Evolutionary conservation across 176 grass and related monocot species (phyloP).

Genomic region (Carex parvula): DNA sequence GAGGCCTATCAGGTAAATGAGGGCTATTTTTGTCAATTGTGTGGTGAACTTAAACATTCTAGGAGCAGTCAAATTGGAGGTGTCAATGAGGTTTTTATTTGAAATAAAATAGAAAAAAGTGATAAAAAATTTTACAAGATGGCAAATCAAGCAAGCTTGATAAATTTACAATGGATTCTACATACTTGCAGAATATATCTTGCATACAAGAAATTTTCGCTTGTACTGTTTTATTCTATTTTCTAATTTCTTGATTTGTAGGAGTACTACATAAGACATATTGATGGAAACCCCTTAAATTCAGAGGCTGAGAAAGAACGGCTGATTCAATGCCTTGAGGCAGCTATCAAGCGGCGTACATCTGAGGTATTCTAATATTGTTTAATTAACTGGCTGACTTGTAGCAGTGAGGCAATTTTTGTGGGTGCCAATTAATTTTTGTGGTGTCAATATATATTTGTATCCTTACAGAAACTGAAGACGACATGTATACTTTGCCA

Average conservation of each 20-base stretch:
- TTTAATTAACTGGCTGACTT: not conserved
- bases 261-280: slow-evolving; percentile 85
- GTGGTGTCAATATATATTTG: not conserved
- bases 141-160: not conserved
- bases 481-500: not conserved
- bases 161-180: not conserved
- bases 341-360: slow-evolving; percentile 64
- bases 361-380: slow-evolving; percentile 32
- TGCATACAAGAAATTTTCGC: not conserved
- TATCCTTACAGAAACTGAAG: not conserved
- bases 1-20: slow-evolving; percentile 61
- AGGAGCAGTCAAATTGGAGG: not conserved
- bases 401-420: not conserved
- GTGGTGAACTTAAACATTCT: not conserved
- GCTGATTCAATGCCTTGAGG: slow-evolving; percentile 62
- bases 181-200: not conserved
- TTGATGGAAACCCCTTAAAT: slow-evolving; percentile 51
- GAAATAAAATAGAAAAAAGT: not conserved
- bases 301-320: slow-evolving; percentile 51
- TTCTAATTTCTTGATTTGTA: slow-evolving; percentile 1
- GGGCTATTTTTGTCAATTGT: not conserved
- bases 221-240: not conserved
- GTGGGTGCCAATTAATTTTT: not conserved
- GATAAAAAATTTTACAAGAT: not conserved
- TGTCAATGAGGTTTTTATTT: not conserved